A percentile compares a stretch with the other conserved stretches of the same genome.
These are phyloP conservation scores for Myriangium duriaei DNA, from an alignment of 2,329 filamentous ascomycete species.

Conservation along the genomic window DNA sequence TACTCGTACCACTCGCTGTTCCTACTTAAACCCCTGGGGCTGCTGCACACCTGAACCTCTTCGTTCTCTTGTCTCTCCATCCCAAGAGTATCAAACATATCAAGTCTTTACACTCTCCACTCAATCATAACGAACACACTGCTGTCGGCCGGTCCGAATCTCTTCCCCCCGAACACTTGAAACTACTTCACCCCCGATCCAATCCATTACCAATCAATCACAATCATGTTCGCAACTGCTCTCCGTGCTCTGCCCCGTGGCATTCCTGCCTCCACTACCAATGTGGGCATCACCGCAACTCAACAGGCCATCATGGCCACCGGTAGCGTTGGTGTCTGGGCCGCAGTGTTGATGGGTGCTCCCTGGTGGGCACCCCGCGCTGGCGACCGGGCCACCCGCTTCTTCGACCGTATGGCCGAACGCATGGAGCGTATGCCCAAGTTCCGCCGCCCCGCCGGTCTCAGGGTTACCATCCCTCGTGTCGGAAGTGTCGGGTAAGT, in stretches of 20 bases:
- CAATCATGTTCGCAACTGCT: conserved; percentile 10
- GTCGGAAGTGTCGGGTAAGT: conserved; percentile 9
- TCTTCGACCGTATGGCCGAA: conserved; percentile 8
- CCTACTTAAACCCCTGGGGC: background rate
- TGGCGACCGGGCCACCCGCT: conserved; percentile 7
- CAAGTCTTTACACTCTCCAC: background rate
- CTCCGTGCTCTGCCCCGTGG: conserved; percentile 4
- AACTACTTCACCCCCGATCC: too few species aligned
- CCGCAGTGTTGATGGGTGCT: conserved; percentile 4
- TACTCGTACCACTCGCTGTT: background rate
- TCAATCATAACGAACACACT: background rate
- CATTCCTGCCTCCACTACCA: conserved; percentile 2
- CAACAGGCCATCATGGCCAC: conserved; percentile 3
- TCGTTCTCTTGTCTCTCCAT: too few species aligned
- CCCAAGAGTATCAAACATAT: background rate
- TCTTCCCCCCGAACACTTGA: background rate
- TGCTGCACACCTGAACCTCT: background rate
- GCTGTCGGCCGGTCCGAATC: background rate
- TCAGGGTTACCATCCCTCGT: conserved; percentile 6
- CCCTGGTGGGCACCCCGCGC: conserved; percentile 7
- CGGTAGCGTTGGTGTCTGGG: conserved; percentile 2
- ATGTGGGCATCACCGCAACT: conserved; percentile 7
- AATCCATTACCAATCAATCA: background rate
- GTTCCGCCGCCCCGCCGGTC: conserved; percentile 1
- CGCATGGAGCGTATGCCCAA: conserved; percentile 8